Conservation (phyloP, 352 stramenopile species). For the Globisporangium apiculatum region DNA sequence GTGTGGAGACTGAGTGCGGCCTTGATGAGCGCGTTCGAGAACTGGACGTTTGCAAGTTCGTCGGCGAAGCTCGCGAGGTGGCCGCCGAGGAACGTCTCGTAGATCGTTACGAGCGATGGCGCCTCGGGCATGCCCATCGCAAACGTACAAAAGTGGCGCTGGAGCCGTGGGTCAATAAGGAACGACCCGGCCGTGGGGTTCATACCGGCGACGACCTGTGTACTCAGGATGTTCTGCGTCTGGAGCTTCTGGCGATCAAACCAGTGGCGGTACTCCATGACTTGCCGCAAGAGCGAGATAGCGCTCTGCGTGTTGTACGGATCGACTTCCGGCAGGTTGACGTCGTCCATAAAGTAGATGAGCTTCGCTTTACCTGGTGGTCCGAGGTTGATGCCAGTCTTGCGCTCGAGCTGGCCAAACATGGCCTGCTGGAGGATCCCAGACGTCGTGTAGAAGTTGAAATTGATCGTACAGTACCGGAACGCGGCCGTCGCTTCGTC, state of each 20-base stretch:
- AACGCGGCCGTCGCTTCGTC: conserved; percentile 79
- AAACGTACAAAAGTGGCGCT: conserved; percentile 95
- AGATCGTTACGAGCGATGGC: conserved; percentile 93
- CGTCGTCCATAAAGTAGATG: conserved; percentile 96
- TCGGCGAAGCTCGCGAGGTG: conserved; percentile 90
- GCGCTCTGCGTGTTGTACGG: conserved; percentile 94
- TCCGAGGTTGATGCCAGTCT: conserved; percentile 91
- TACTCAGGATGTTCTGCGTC: conserved; percentile 93
- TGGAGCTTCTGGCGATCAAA: conserved; percentile 91
- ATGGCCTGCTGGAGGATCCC: conserved; percentile 91
- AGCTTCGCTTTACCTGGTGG: conserved; percentile 90
- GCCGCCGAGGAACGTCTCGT: conserved; percentile 93
- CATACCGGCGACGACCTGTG: conserved; percentile 94
- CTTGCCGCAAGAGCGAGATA: conserved; percentile 91
- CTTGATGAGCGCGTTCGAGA: conserved; percentile 91
- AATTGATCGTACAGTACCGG: conserved; percentile 92
- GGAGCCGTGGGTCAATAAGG: conserved; percentile 90
- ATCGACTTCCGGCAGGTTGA: conserved; percentile 95
- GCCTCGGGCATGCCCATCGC: conserved; percentile 93
- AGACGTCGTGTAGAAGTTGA: conserved; percentile 97
- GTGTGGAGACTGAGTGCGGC: conserved; percentile 90
- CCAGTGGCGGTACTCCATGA: conserved; percentile 95
- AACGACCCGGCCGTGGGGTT: conserved; percentile 95
- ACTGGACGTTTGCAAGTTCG: conserved; percentile 82
- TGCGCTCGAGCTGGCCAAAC: conserved; percentile 92